These are phyloP conservation scores for Candida hungchunana DNA, from an alignment of 805 yeast species.

Conservation along the genomic window DNA sequence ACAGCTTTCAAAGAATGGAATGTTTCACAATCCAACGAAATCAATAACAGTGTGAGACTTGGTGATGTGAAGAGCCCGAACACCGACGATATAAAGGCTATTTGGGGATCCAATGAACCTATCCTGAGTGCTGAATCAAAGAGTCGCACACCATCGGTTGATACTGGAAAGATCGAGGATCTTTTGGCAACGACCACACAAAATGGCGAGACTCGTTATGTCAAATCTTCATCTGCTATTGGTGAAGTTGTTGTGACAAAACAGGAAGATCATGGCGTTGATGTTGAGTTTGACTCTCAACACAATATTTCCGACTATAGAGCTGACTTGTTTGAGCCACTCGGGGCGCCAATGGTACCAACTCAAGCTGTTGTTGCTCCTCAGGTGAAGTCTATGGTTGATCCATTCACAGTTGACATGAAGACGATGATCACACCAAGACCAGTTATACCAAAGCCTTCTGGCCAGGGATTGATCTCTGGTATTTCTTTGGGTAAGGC, in stretches of 20 bases:
- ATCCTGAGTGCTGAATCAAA: background rate
- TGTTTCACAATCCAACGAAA: conserved; percentile 3
- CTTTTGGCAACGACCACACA: conserved; percentile 13
- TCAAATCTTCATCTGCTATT: conserved; percentile 16
- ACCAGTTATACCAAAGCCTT: too few relatives aligned
- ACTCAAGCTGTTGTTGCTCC: too few relatives aligned
- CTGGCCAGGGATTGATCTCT: conserved; percentile 11
- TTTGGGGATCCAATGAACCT: conserved; percentile 22
- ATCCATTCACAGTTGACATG: too few relatives aligned
- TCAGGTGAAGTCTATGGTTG: too few relatives aligned
- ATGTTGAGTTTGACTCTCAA: conserved; percentile 19
- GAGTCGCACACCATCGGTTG: conserved; percentile 14
- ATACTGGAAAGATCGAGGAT: conserved; percentile 14
- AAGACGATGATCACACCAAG: too few relatives aligned
- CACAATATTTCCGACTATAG: conserved; percentile 6
- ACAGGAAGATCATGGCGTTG: conserved; percentile 21
- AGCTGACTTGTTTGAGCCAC: background rate
- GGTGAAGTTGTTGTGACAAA: conserved; percentile 20
- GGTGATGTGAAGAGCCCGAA: conserved; percentile 1
- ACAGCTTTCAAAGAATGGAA: conserved; percentile 37
- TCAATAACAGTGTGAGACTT: conserved; percentile 1
- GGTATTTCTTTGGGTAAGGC: conserved; percentile 15
- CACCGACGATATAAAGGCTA: conserved; percentile 13
- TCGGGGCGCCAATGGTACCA: too few relatives aligned
- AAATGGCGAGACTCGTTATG: conserved; percentile 13